Evolutionary conservation across 148 eudicot species (phyloP).

Genomic region (Rhododendron henanense): DNA sequence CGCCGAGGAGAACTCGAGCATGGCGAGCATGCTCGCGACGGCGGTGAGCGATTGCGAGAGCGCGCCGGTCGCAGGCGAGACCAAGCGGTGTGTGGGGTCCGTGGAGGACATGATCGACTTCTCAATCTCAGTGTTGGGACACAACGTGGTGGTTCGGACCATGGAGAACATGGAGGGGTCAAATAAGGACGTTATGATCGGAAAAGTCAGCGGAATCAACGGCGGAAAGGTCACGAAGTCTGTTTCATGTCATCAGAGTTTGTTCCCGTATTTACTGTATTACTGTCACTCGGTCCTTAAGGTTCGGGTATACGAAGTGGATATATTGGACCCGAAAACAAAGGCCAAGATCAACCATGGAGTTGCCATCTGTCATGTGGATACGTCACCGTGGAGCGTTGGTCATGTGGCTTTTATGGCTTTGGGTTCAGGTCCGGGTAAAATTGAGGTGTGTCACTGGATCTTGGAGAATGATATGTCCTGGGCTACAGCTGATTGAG

Average conservation of each 20-base stretch:
- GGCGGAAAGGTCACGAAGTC: slow-evolving; percentile 20
- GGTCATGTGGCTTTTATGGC: slow-evolving; percentile 49
- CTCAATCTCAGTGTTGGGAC: slow-evolving; percentile 41
- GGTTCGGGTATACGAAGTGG: slow-evolving; percentile 52
- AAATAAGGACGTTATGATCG: slow-evolving; percentile 32
- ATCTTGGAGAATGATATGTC: neutral
- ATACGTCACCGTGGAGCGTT: slow-evolving; percentile 49
- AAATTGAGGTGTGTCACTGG: slow-evolving; percentile 29
- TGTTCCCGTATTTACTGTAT: slow-evolving; percentile 48
- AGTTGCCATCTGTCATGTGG: slow-evolving; percentile 49
- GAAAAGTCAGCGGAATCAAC: slow-evolving; percentile 38
- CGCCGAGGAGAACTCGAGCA: slow-evolving; percentile 41
- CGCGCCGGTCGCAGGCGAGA: slow-evolving; percentile 38
- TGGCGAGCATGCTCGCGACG: slow-evolving; percentile 28
- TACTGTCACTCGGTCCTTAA: slow-evolving; percentile 53
- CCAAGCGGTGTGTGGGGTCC: slow-evolving; percentile 47
- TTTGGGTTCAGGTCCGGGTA: slow-evolving; percentile 51
- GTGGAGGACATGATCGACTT: slow-evolving; percentile 52
- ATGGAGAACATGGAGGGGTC: slow-evolving; percentile 33
- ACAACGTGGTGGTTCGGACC: slow-evolving; percentile 34
- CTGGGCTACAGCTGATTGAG: neutral
- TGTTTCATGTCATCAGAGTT: slow-evolving; percentile 50
- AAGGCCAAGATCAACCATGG: slow-evolving; percentile 45
- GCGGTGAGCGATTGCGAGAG: slow-evolving; percentile 47
- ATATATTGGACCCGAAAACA: slow-evolving; percentile 37